Conservation (phyloP, 495 filamentous ascomycete genomes). For the Thozetella sp. region DNA sequence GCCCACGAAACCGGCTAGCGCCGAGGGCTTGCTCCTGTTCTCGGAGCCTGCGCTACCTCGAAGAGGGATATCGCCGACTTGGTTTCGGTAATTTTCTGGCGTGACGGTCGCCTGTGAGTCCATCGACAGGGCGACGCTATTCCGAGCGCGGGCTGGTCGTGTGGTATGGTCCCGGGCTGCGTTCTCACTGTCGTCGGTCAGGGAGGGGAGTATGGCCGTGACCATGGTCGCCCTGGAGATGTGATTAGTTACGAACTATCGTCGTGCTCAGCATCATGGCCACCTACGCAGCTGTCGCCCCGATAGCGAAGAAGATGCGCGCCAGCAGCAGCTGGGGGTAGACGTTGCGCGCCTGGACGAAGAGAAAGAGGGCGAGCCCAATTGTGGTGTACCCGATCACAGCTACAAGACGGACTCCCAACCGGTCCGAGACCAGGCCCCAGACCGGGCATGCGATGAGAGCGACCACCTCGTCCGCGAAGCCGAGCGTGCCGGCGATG, state of each 20-base stretch:
- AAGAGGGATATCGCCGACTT: constrained; percentile 14
- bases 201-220: constrained; percentile 86
- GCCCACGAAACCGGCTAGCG: constrained; percentile 87
- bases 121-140: constrained; percentile 51
- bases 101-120: constrained; percentile 69
- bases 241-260: not conserved
- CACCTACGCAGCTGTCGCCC: constrained; percentile 79
- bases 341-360: constrained; percentile 84
- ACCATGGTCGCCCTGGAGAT: constrained; percentile 82
- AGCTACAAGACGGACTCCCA: constrained; percentile 82
- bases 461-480: constrained; percentile 92
- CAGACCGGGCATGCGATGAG: constrained; percentile 89
- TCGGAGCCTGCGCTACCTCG: not conserved
- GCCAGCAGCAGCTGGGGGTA: constrained; percentile 90
- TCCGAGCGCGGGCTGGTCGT: constrained; percentile 10
- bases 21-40: constrained; percentile 42
- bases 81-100: constrained; percentile 45
- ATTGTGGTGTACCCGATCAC: constrained; percentile 80
- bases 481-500: constrained; percentile 90
- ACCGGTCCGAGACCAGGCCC: constrained; percentile 87
- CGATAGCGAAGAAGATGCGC: constrained; percentile 84
- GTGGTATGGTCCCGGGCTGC: constrained; percentile 18
- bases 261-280: not conserved
- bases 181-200: constrained; percentile 57
- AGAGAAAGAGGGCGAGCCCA: constrained; percentile 71